Evolutionary conservation across 177 flowering plant species (phyloP).

Genomic region (Vitis hybrid): DNA sequence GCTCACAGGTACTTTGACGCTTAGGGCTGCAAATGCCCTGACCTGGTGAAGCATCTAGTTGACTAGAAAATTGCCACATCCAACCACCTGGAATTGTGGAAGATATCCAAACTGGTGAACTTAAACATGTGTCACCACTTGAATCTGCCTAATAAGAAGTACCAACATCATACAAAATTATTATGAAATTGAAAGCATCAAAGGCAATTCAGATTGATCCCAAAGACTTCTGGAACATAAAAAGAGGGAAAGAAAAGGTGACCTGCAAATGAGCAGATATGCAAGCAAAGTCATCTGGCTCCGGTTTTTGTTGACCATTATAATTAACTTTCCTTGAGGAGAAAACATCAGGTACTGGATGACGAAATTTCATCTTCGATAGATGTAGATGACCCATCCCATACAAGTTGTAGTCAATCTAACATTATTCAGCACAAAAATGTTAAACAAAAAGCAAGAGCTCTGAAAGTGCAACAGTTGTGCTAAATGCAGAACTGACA

Average conservation of each 20-base stretch:
- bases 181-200: neutral
- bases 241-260: slow-evolving; percentile 8
- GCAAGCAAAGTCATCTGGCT: slow-evolving; percentile 17
- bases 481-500: too few relatives aligned
- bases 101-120: slow-evolving; percentile 65
- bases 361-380: slow-evolving; percentile 80
- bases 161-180: slow-evolving; percentile 13
- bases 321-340: slow-evolving; percentile 21
- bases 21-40: slow-evolving; percentile 25
- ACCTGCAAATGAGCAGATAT: slow-evolving; percentile 44
- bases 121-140: slow-evolving; percentile 20
- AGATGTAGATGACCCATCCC: slow-evolving; percentile 95
- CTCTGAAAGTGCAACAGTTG: neutral
- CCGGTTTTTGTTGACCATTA: slow-evolving; percentile 14
- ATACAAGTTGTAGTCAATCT: slow-evolving; percentile 91
- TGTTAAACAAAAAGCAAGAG: neutral
- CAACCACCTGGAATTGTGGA: slow-evolving; percentile 72
- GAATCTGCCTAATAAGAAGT: slow-evolving; percentile 63
- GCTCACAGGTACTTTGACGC: slow-evolving; percentile 82
- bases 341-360: slow-evolving; percentile 62
- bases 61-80: slow-evolving; percentile 59
- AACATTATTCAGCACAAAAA: neutral
- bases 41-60: slow-evolving; percentile 29
- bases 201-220: neutral
- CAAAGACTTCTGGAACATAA: neutral